Percentiles rank a stretch among this genome's conserved stretches.
phyloP scores from a whole-genome alignment of 2,329 filamentous ascomycete genomes.

The Penicillium sp. region DNA sequence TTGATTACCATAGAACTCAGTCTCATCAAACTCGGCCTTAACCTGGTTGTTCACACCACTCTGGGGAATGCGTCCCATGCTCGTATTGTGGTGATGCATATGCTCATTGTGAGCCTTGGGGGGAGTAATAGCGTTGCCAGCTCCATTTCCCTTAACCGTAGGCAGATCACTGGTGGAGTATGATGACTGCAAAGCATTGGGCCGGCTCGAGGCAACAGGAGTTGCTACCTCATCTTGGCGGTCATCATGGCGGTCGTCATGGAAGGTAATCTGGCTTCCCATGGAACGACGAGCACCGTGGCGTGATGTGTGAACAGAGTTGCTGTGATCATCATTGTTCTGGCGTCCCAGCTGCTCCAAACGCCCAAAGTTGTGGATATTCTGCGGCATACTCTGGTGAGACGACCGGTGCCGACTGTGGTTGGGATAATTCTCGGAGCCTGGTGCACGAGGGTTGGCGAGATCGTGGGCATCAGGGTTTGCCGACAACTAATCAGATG shows the following conservation, averaged over 20 bases:
- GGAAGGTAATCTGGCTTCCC: conserved; percentile 40
- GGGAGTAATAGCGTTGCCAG: conserved; percentile 43
- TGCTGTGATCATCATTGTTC: conserved; percentile 27
- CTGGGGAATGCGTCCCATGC: conserved; percentile 72
- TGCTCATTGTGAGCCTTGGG: conserved; percentile 61
- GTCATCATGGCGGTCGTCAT: conserved; percentile 31
- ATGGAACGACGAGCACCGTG: conserved; percentile 46
- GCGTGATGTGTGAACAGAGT: conserved; percentile 29
- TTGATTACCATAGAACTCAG: conserved; percentile 50
- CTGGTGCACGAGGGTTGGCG: conserved; percentile 66
- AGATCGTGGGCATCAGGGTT: conserved; percentile 80
- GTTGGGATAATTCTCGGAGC: conserved; percentile 63
- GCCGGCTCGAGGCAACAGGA: conserved; percentile 38
- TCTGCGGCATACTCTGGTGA: conserved; percentile 59
- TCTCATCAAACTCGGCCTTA: conserved; percentile 46
- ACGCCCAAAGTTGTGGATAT: conserved; percentile 45
- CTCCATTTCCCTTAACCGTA: conserved; percentile 69
- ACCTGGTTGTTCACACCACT: conserved; percentile 61
- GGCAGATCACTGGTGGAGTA: conserved; percentile 89
- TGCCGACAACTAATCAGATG: conserved; percentile 64
- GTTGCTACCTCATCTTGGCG: conserved; percentile 25
- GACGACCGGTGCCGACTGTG: conserved; percentile 67
- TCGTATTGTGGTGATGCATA: conserved; percentile 72
- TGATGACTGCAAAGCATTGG: conserved; percentile 65
- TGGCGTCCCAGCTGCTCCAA: conserved; percentile 36